phyloP scores from a whole-genome alignment of 495 filamentous ascomycete species.

The Poronia punctata region DNA sequence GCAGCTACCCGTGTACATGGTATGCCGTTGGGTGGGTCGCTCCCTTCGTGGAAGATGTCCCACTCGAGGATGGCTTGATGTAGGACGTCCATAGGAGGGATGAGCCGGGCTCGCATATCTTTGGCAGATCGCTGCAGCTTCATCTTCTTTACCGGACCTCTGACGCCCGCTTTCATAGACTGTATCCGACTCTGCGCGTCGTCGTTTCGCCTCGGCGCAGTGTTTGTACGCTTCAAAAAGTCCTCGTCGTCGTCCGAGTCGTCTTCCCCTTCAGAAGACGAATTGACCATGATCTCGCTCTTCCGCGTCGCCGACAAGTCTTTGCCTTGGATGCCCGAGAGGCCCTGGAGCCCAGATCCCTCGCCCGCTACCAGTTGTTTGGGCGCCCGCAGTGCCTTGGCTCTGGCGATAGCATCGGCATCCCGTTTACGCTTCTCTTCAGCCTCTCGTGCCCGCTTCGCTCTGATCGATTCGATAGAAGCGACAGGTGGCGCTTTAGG shows the following conservation, averaged over 20 bases:
- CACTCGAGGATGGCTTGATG: conserved; percentile 83
- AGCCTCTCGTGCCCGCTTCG: conserved; percentile 61
- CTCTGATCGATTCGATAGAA: conserved; percentile 49
- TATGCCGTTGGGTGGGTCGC: conserved; percentile 69
- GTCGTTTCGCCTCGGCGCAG: conserved; percentile 10
- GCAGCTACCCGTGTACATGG: conserved; percentile 69
- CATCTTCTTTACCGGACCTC: conserved; percentile 72
- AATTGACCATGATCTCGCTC: conserved; percentile 85
- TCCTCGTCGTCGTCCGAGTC: conserved; percentile 52
- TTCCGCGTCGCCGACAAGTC: conserved; percentile 58
- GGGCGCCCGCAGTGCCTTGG: conserved; percentile 53
- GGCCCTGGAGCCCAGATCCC: conserved; percentile 68
- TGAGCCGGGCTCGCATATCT: conserved; percentile 87
- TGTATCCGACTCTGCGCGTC: conserved; percentile 20
- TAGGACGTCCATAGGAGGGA: conserved; percentile 78
- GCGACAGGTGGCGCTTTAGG: conserved; percentile 22
- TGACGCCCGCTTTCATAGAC: conserved; percentile 47
- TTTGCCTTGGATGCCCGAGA: conserved; percentile 69
- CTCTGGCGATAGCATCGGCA: conserved; percentile 56
- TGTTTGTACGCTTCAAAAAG: conserved; percentile 35
- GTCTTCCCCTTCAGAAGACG: conserved; percentile 67
- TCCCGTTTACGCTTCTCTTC: conserved; percentile 69
- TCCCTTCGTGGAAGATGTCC: conserved; percentile 85
- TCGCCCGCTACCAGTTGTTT: conserved; percentile 57
- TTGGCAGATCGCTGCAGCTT: conserved; percentile 70